Conservation (phyloP, 257 asterid species). For the Gardenia jasminoides region DNA sequence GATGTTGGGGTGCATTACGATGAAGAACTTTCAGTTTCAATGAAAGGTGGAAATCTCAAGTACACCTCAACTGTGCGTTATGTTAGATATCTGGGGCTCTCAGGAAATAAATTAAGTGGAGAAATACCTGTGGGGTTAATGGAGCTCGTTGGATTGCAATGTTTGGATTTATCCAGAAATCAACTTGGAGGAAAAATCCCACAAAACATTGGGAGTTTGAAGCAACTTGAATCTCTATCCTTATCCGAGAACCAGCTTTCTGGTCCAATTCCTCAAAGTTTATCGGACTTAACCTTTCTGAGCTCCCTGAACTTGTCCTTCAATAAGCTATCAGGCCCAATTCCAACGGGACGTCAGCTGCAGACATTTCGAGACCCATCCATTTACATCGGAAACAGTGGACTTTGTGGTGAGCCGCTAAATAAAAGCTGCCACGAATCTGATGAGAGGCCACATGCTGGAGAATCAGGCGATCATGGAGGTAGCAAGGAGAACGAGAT, state of each 20-base stretch:
- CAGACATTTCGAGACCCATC: conserved; percentile 11
- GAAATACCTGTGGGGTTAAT: conserved; percentile 10
- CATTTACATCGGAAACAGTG: conserved; percentile 8
- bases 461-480: background rate
- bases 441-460: too few species aligned
- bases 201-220: conserved; percentile 20
- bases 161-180: conserved; percentile 27
- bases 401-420: conserved; percentile 10
- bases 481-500: background rate
- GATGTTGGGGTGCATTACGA: too few species aligned
- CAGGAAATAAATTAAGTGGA: conserved; percentile 5
- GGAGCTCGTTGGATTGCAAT: conserved; percentile 8
- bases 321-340: conserved; percentile 25
- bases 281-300: conserved; percentile 24
- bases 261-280: conserved; percentile 24
- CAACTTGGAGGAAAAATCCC: conserved; percentile 29
- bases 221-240: conserved; percentile 30
- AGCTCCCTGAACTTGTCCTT: conserved; percentile 33
- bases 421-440: too few species aligned
- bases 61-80: conserved; percentile 8
- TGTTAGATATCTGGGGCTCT: conserved; percentile 6
- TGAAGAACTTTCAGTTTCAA: background rate
- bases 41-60: conserved; percentile 15
- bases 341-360: conserved; percentile 36
- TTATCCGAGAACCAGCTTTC: conserved; percentile 26